Conservation (phyloP, 345 rosid genomes). For the Gossypioides kirkii region DNA sequence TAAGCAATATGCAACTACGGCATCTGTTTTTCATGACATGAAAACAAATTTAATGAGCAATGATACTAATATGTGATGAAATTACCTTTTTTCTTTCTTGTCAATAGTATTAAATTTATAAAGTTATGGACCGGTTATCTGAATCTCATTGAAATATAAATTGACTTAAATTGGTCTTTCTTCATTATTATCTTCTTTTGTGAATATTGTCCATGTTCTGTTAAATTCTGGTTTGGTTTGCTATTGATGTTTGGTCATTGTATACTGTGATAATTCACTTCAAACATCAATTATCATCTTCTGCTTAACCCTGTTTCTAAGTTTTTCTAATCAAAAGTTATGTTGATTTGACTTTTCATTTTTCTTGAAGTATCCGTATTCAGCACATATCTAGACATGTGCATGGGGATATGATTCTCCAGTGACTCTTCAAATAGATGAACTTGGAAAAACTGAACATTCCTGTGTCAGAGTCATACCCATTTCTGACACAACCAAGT, state of each 20-base stretch:
- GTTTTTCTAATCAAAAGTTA: not conserved
- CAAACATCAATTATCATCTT: not conserved
- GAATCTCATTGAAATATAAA: not conserved
- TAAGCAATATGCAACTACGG: not conserved
- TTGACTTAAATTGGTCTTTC: not conserved
- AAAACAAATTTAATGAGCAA: not conserved
- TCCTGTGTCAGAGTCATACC: not conserved
- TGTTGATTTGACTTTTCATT: not conserved
- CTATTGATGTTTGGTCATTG: not conserved
- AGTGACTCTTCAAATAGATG: not conserved
- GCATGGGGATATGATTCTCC: not conserved
- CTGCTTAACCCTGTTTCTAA: not conserved
- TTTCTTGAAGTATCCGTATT: not conserved
- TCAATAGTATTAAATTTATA: not conserved
- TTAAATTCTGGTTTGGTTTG: not conserved
- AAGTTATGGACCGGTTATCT: not conserved
- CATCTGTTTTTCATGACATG: not conserved
- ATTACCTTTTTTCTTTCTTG: not conserved
- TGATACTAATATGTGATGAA: not conserved
- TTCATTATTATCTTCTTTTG: not conserved
- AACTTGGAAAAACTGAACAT: not conserved
- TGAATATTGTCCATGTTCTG: not conserved
- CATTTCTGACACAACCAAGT: not conserved
- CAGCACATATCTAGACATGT: not conserved
- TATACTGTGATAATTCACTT: not conserved